Conservation (phyloP, 495 filamentous ascomycete species). For the Penicillium daleae region DNA sequence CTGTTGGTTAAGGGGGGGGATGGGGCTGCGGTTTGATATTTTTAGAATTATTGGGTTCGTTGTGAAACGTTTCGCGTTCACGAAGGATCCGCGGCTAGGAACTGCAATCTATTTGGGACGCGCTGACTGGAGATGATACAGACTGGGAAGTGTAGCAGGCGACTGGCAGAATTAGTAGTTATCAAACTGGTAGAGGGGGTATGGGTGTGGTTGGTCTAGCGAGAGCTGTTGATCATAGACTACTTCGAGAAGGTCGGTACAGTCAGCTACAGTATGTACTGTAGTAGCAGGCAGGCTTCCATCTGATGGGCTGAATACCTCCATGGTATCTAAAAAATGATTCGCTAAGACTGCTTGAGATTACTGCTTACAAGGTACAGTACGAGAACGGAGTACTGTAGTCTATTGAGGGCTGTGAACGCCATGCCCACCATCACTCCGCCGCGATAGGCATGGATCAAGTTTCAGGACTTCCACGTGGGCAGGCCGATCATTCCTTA, state of each 20-base stretch:
- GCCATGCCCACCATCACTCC: neutral
- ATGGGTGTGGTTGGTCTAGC: neutral
- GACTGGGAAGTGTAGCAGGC: neutral
- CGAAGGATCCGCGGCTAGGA: constrained; percentile 13
- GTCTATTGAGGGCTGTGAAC: neutral
- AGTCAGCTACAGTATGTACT: neutral
- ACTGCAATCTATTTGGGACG: constrained; percentile 15
- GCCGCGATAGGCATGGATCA: neutral
- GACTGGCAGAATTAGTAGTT: neutral
- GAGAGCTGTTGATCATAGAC: neutral
- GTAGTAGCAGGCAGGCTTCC: constrained; percentile 1
- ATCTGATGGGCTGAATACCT: neutral
- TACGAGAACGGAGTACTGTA: neutral
- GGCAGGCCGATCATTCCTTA: constrained; percentile 17
- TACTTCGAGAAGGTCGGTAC: constrained; percentile 1
- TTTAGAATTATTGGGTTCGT: constrained; percentile 13
- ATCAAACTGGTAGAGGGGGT: neutral
- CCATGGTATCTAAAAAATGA: neutral
- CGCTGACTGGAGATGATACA: constrained; percentile 3
- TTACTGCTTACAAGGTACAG: neutral
- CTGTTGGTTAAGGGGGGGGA: constrained; percentile 7
- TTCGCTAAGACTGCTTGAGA: neutral
- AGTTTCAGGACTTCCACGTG: constrained; percentile 30
- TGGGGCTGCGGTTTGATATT: constrained; percentile 3
- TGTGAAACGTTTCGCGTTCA: constrained; percentile 17